These are phyloP conservation scores for Eucalyptus tenuipes DNA, from an alignment of 345 rosid species.

Conservation along the genomic window DNA sequence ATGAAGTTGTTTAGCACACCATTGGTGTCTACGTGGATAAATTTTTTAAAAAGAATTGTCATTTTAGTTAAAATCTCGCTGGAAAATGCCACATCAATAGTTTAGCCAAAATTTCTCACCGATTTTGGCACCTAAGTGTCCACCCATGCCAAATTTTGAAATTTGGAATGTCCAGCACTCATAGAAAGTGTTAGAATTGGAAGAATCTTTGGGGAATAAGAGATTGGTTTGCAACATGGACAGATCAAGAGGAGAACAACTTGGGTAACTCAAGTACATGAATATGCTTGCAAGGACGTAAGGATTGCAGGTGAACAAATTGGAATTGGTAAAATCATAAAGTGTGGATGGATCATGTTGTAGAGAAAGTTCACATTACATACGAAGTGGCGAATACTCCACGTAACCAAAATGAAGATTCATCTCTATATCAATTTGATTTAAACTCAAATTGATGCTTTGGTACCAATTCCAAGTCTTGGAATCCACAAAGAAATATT, in stretches of 20 bases:
- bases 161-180: no score
- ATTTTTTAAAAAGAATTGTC: no score
- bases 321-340: not conserved
- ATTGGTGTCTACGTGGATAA: no score
- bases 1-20: accelerated
- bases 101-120: accelerated
- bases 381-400: not conserved
- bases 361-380: not conserved
- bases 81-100: accelerated
- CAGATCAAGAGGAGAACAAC: not conserved
- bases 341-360: not conserved
- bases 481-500: not conserved
- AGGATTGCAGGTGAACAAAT: not conserved
- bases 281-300: not conserved
- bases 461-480: not conserved
- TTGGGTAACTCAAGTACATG: not conserved
- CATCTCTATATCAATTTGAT: not conserved
- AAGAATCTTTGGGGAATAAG: not conserved
- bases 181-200: not conserved
- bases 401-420: not conserved
- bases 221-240: not conserved
- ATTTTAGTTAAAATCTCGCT: no score
- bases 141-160: no score
- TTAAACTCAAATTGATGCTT: not conserved
- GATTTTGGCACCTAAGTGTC: accelerated